These are phyloP conservation scores for Penicillium coprophilum DNA, from an alignment of 495 filamentous ascomycete species.

Conservation along the genomic window DNA sequence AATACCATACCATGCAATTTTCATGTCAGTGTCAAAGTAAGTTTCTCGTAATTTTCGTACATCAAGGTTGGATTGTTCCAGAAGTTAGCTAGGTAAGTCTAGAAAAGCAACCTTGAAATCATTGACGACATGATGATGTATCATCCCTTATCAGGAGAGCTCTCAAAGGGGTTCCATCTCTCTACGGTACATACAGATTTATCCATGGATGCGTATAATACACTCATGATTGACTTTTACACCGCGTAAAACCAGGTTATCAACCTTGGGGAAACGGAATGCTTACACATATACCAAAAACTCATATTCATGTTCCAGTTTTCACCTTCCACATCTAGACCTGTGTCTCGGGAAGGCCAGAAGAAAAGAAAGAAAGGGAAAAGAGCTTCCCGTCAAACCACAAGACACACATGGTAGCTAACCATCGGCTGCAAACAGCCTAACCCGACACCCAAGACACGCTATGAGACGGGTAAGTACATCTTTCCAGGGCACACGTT, in stretches of 20 bases:
- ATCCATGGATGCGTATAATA: not conserved
- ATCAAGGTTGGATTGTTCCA: not conserved
- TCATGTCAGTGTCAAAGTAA: too few relatives aligned
- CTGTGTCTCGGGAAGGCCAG: not conserved
- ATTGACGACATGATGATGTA: conserved; percentile 13
- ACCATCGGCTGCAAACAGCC: not conserved
- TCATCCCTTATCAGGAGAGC: not conserved
- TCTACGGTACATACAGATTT: not conserved
- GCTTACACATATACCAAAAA: not conserved
- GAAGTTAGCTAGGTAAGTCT: not conserved
- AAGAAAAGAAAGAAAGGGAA: not conserved
- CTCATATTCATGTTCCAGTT: not conserved
- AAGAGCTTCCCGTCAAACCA: not conserved
- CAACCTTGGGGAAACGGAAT: not conserved
- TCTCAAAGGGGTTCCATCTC: too few relatives aligned
- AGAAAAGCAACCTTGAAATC: not conserved
- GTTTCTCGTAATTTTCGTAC: not conserved
- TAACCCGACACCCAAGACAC: not conserved
- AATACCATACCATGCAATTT: conserved; percentile 11
- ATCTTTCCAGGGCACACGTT: not conserved
- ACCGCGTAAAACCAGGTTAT: not conserved
- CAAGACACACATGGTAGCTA: not conserved
- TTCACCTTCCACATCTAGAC: not conserved
- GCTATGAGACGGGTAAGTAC: not conserved
- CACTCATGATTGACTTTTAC: not conserved